phyloP scores from a whole-genome alignment of 495 filamentous ascomycete genomes.

The Hyaloscypha variabilis region DNA sequence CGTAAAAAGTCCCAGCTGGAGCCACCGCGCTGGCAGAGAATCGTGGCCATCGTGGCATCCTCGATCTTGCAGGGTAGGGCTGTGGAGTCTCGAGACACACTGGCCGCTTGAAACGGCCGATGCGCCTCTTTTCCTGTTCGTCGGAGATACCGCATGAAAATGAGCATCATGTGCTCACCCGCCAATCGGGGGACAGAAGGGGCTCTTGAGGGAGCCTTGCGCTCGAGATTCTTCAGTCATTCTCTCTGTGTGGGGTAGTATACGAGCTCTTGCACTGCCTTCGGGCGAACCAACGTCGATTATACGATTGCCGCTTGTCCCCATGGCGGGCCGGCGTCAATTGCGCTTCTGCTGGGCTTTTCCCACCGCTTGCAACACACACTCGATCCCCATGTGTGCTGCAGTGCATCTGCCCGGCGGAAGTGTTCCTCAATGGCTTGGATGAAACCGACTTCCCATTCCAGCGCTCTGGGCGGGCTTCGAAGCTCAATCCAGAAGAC shows the following conservation, averaged over 20 bases:
- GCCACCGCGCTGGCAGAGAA: neutral
- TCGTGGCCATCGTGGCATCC: neutral
- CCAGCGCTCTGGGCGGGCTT: neutral
- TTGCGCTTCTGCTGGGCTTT: slow-evolving; percentile 9
- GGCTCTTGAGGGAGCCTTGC: neutral
- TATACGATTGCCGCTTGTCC: neutral
- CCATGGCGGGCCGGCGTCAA: slow-evolving; percentile 2
- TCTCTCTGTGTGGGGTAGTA: neutral
- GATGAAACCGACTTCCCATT: neutral
- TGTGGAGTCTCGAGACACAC: neutral
- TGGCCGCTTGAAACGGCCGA: neutral
- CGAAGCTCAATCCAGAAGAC: neutral
- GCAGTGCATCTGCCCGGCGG: neutral
- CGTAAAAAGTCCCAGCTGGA: neutral
- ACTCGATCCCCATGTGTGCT: neutral
- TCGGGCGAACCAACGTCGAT: slow-evolving; percentile 1
- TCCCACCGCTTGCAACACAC: neutral
- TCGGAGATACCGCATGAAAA: neutral
- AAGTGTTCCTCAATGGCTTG: slow-evolving; percentile 4
- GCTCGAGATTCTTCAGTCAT: neutral
- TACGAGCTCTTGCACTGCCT: neutral
- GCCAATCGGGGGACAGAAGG: neutral
- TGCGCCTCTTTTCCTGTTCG: neutral
- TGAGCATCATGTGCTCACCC: neutral
- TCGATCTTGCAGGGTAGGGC: too few species aligned